Percentiles rank a stretch among this genome's conserved stretches.
Conservation (phyloP, 176 grass and related monocot species). For the Aegilops longissima region DNA sequence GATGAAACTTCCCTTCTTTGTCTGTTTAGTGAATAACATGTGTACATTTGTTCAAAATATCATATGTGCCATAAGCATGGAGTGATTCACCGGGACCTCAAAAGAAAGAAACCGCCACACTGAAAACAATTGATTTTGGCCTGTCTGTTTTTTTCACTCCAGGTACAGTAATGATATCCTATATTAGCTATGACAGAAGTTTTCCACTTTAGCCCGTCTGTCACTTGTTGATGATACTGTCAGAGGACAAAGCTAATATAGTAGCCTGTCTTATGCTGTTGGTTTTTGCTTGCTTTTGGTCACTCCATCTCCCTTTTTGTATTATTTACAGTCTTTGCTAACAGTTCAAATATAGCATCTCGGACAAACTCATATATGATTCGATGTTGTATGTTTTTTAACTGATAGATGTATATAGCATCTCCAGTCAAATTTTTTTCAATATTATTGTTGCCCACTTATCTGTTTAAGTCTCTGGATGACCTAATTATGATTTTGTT, state of each 20-base stretch:
- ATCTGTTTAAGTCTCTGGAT: too few species aligned
- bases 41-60: constrained; percentile 9
- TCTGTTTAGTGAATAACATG: not conserved
- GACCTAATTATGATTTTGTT: too few species aligned
- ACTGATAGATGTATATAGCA: too few species aligned
- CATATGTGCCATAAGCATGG: constrained; percentile 91
- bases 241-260: not conserved
- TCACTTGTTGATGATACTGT: not conserved
- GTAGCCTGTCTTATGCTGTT: not conserved
- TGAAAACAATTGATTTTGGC: constrained; percentile 92
- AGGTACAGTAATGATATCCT: constrained; percentile 32
- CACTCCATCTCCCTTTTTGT: too few species aligned
- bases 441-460: too few species aligned
- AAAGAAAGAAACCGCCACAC: constrained; percentile 79
- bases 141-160: constrained; percentile 88
- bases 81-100: constrained; percentile 90
- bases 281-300: too few species aligned
- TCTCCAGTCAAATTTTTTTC: too few species aligned
- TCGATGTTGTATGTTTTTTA: too few species aligned
- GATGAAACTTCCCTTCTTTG: not conserved
- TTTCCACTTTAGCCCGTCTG: not conserved
- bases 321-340: too few species aligned
- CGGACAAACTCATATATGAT: too few species aligned
- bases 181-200: not conserved
- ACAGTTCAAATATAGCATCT: too few species aligned